Evolutionary conservation across 2,329 filamentous ascomycete species (phyloP).

Genomic region (Colletotrichum liriopes): DNA sequence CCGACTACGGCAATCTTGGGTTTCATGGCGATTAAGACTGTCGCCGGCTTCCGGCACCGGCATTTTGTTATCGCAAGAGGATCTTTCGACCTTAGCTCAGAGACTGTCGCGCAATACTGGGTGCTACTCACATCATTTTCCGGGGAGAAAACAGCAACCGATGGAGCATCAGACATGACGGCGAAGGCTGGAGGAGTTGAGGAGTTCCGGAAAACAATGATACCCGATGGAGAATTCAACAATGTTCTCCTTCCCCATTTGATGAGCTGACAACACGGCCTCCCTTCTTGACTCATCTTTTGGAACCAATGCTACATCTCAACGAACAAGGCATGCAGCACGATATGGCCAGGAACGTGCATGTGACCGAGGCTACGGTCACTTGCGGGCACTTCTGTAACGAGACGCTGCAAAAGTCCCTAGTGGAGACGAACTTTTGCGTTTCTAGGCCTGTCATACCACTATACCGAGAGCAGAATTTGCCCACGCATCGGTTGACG

Average conservation of each 20-base stretch:
- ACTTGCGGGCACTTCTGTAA: slow-evolving; percentile 29
- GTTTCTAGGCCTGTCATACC: slow-evolving; percentile 10
- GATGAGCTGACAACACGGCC: neutral
- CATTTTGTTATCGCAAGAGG: neutral
- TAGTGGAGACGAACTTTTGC: slow-evolving; percentile 27
- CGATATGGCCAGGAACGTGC: neutral
- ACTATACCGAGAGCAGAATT: neutral
- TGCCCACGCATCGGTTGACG: slow-evolving; percentile 8
- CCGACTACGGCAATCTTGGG: neutral
- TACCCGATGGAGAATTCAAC: slow-evolving; percentile 9
- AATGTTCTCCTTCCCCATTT: neutral
- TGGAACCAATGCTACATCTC: neutral
- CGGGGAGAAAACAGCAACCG: neutral
- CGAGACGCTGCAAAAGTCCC: slow-evolving; percentile 30
- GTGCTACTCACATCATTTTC: neutral
- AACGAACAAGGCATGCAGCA: neutral
- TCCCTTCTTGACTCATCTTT: neutral
- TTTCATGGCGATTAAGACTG: neutral
- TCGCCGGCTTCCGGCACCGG: too few relatives aligned
- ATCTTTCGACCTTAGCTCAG: neutral
- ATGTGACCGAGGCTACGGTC: slow-evolving; percentile 13
- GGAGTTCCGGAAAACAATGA: slow-evolving; percentile 23
- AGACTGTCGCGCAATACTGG: neutral
- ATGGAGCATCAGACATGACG: slow-evolving; percentile 5
- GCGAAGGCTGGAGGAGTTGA: slow-evolving; percentile 14